These are phyloP conservation scores for Podospora conica DNA, from an alignment of 495 filamentous ascomycete genomes.

Conservation along the genomic window DNA sequence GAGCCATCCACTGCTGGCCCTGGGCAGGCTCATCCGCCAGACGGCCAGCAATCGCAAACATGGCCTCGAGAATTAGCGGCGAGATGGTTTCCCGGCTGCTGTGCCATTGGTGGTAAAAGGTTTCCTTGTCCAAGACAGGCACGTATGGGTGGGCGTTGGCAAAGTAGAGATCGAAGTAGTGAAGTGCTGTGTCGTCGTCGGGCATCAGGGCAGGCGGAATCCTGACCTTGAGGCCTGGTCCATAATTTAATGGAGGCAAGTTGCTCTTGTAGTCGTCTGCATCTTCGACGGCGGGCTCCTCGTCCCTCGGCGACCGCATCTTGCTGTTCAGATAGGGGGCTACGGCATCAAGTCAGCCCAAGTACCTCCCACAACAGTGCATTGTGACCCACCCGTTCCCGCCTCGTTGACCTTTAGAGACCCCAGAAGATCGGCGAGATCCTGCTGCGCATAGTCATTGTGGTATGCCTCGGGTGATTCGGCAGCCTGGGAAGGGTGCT, in stretches of 20 bases:
- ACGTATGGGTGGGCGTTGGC: conserved; percentile 89
- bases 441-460: conserved; percentile 62
- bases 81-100: conserved; percentile 80
- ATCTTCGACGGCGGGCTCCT: conserved; percentile 74
- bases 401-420: conserved; percentile 82
- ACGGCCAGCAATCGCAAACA: conserved; percentile 89
- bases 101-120: conserved; percentile 90
- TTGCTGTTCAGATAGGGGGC: conserved; percentile 85
- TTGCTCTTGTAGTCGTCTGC: conserved; percentile 55
- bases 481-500: conserved; percentile 36
- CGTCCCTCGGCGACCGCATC: conserved; percentile 48
- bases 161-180: conserved; percentile 93
- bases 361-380: not conserved
- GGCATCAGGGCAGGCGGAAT: conserved; percentile 96
- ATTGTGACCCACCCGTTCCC: conserved; percentile 67
- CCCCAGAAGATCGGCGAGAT: conserved; percentile 75
- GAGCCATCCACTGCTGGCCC: conserved; percentile 89
- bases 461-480: conserved; percentile 48
- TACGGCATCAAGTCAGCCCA: conserved; percentile 28
- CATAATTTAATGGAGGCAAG: conserved; percentile 59
- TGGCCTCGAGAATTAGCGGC: conserved; percentile 82
- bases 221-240: conserved; percentile 67
- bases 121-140: conserved; percentile 79
- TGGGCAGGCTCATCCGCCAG: conserved; percentile 76
- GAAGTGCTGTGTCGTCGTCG: conserved; percentile 69